phyloP scores from a whole-genome alignment of 2,329 filamentous ascomycete species.

The Botrytis porri region DNA sequence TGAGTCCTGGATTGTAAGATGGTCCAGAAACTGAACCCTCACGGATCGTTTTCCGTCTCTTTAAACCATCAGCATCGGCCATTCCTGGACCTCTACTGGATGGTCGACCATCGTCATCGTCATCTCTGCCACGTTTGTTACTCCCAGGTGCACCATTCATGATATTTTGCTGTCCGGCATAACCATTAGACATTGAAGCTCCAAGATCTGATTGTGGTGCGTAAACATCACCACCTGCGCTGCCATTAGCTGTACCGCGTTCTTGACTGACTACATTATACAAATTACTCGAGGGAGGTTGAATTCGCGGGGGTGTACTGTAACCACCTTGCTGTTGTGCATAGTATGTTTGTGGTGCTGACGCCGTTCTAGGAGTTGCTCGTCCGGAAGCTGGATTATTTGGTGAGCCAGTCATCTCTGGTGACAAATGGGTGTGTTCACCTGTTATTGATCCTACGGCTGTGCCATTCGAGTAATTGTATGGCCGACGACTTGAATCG shows the following conservation, averaged over 20 bases:
- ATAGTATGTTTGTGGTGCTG: conserved; percentile 72
- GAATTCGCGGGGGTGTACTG: conserved; percentile 71
- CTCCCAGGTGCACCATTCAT: conserved; percentile 58
- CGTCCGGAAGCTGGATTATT: conserved; percentile 78
- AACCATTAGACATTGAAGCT: conserved; percentile 56
- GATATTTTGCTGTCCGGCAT: conserved; percentile 59
- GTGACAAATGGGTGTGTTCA: conserved; percentile 73
- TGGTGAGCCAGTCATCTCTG: conserved; percentile 81
- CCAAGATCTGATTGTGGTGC: conserved; percentile 60
- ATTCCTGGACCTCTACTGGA: conserved; percentile 50
- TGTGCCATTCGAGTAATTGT: conserved; percentile 70
- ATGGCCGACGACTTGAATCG: conserved; percentile 67
- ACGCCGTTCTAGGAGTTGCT: conserved; percentile 78
- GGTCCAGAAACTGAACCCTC: conserved; percentile 55
- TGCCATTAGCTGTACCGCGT: conserved; percentile 64
- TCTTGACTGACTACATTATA: conserved; percentile 89
- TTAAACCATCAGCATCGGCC: conserved; percentile 59
- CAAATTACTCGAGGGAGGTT: conserved; percentile 71
- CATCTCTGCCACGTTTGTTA: conserved; percentile 46
- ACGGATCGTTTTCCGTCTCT: conserved; percentile 75
- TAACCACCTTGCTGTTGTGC: conserved; percentile 59
- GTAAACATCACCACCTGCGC: conserved; percentile 66
- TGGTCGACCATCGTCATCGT: conserved; percentile 54
- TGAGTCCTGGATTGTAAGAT: conserved; percentile 48
- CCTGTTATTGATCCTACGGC: conserved; percentile 63